Evolutionary conservation across 2,329 filamentous ascomycete species (phyloP).

Genomic region (Microsporum canis): DNA sequence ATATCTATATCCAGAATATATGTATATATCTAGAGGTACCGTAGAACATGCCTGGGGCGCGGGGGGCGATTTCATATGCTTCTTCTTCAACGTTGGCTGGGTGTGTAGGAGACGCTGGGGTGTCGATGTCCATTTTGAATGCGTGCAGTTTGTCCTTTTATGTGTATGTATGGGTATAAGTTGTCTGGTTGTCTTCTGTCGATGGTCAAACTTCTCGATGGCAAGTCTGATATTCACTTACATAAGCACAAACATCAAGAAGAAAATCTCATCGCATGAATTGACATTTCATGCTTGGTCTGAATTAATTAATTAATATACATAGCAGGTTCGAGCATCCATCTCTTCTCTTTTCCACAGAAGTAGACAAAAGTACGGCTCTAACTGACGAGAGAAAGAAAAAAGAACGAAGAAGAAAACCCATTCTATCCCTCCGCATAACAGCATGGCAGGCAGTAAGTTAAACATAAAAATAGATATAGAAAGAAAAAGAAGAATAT

Average conservation of each 20-base stretch:
- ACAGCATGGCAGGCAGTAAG: not conserved
- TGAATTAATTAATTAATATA: not conserved
- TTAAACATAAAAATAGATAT: not conserved
- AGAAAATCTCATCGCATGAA: not conserved
- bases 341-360: not conserved
- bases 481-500: not conserved
- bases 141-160: not conserved
- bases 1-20: not conserved
- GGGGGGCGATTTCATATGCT: not conserved
- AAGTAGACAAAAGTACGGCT: not conserved
- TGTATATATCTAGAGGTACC: too few relatives aligned
- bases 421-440: conserved; percentile 1
- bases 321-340: not conserved
- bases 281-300: not conserved
- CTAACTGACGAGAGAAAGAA: not conserved
- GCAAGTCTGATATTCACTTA: not conserved
- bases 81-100: not conserved
- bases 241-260: not conserved
- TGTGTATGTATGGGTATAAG: not conserved
- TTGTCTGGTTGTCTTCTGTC: not conserved
- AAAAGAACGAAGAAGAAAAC: not conserved
- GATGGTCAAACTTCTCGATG: not conserved
- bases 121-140: not conserved
- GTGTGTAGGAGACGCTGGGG: not conserved
- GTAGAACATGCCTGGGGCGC: not conserved